Evolutionary conservation across 805 yeast species (phyloP), one percentile per base, ranked within the genome.

Genomic region (Suhomyces pyralidae): DNA sequence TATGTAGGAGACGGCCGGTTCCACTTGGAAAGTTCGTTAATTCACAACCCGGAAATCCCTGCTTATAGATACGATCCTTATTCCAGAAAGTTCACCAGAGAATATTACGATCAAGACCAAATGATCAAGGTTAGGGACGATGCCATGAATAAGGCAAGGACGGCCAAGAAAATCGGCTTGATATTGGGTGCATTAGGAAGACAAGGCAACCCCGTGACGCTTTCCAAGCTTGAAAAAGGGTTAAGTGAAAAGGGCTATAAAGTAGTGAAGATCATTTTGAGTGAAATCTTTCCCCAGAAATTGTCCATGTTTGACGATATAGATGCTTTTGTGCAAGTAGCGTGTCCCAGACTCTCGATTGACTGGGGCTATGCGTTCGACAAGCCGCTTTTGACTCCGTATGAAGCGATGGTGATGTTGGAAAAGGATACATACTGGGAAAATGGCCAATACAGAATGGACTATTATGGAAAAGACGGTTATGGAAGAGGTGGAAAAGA

Each of bases 351-450:
- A 62, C 73, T 94, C 45, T 90, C 97, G 1, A 93, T 94, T 42
- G 99, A 94, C 68, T 94, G 99, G 99, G 99, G 99, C 0, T 94
- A 94, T 67, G 99, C 99, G 0, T 94, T 94, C 64, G 84, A 84
- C 54, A 88, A 88, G 63, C 99, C 99, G 0, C 72, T 94, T 43
- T 71, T 94, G 53, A 93, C 99, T 0, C 99, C 99, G 0, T 94
- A 94, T 66, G 99, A 94, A 65, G 90, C 97, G 0, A 90, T 89
- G 90, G 96, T 92, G 5, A 80, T 91, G 79, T 68, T 94, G 59
- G 86, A 82, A 7, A 79, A 84, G 45, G 97, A 91, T 62, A 72
- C 72, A 36, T 78, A 74, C 69, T 88, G 94, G 82, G 73, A 69
- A 12, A 32, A 32, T 14, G 75, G 75, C 1, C 84, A 78, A 52